These are phyloP conservation scores for Rhododendron vialii DNA, from an alignment of 148 eudicot genomes.

Conservation along the genomic window DNA sequence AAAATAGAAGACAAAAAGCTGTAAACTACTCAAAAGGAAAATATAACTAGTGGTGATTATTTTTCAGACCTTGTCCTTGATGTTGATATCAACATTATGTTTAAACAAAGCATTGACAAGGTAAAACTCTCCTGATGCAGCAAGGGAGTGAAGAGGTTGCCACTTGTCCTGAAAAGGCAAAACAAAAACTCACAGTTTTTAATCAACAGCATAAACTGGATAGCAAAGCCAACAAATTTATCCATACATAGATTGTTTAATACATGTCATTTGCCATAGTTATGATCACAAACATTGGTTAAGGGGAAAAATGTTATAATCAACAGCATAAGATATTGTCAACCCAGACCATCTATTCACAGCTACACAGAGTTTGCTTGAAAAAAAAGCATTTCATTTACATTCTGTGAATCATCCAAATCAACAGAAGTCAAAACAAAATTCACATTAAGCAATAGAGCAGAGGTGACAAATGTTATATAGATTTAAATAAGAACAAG, in stretches of 20 bases:
- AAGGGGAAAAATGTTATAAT: not conserved
- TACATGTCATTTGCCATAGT: not conserved
- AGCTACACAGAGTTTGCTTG: not conserved
- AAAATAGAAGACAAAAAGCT: not conserved
- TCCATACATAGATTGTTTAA: not conserved
- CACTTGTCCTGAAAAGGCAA: conserved; percentile 60
- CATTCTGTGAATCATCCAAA: not conserved
- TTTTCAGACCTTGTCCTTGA: conserved; percentile 54
- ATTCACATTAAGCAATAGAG: not conserved
- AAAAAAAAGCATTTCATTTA: not conserved
- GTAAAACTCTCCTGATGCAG: conserved; percentile 85
- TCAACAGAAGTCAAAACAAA: not conserved
- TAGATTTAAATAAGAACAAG: not conserved
- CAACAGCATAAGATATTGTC: not conserved
- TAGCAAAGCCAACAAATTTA: not conserved
- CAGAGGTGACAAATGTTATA: not conserved
- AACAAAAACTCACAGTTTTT: not conserved
- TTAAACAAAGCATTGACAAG: conserved; percentile 62
- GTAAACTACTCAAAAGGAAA: not conserved
- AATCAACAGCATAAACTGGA: not conserved
- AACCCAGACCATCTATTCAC: not conserved
- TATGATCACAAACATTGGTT: not conserved
- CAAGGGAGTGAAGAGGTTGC: conserved; percentile 83
- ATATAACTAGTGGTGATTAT: not conserved
- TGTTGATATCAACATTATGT: conserved; percentile 61